Evolutionary conservation across 1,284 basidiomycete genomes (phyloP).

Genomic region (Lentinula novae-zelandiae): DNA sequence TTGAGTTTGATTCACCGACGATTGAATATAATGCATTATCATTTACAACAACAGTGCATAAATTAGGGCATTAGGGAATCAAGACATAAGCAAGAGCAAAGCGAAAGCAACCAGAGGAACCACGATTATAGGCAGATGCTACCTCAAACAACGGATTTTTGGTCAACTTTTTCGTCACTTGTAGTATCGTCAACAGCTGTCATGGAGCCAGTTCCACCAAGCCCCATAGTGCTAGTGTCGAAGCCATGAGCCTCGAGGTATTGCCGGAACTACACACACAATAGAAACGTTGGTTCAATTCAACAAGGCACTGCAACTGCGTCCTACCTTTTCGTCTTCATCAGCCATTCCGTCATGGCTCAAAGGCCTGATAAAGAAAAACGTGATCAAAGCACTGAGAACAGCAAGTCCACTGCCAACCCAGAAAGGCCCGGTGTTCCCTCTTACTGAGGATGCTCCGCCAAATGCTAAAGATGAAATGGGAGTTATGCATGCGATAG

Average conservation of each 20-base stretch:
- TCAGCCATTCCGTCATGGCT: slow-evolving; percentile 74
- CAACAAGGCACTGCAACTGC: neutral
- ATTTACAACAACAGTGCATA: neutral
- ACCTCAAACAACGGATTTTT: neutral
- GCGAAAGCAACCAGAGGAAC: neutral
- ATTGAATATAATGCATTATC: neutral
- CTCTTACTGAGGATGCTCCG: slow-evolving; percentile 41
- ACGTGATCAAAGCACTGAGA: slow-evolving; percentile 71
- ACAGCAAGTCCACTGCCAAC: slow-evolving; percentile 76
- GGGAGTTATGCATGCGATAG: neutral
- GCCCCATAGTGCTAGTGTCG: slow-evolving; percentile 15
- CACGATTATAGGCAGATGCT: neutral
- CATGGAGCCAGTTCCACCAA: slow-evolving; percentile 6
- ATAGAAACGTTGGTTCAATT: neutral
- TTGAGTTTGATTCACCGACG: neutral
- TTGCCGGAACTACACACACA: slow-evolving; percentile 59
- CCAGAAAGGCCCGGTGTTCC: slow-evolving; percentile 82
- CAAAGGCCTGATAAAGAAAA: slow-evolving; percentile 75
- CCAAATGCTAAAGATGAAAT: slow-evolving; percentile 50
- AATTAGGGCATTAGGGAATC: neutral
- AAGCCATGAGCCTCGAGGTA: slow-evolving; percentile 14
- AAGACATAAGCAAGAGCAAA: neutral
- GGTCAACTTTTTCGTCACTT: neutral
- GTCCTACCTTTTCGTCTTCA: slow-evolving; percentile 63
- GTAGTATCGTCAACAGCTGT: neutral